Conservation (phyloP, 176 grass and related monocot species). For the Metroxylon sagu region DNA sequence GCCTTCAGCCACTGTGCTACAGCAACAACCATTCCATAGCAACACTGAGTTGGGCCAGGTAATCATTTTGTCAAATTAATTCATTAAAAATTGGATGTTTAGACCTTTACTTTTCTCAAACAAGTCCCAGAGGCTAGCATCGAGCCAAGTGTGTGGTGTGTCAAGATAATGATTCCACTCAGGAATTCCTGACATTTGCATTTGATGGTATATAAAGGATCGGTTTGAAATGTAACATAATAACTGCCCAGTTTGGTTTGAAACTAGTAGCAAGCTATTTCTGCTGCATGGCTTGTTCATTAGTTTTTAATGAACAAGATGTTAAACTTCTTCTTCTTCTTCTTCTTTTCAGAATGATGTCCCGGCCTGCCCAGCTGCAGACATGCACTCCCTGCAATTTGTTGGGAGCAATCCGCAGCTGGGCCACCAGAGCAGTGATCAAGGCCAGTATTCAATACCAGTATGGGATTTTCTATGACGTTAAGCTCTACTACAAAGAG, state of each 20-base stretch:
- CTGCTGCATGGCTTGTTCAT: not conserved
- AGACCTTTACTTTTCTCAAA: too few species aligned
- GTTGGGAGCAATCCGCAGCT: constrained; percentile 58
- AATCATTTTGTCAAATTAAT: not conserved
- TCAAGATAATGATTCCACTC: too few species aligned
- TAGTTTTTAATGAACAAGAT: constrained; percentile 1
- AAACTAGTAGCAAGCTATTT: too few species aligned
- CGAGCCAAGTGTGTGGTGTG: too few species aligned
- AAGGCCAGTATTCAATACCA: constrained; percentile 74
- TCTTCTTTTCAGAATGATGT: constrained; percentile 1
- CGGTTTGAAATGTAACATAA: too few species aligned
- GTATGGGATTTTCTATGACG: constrained; percentile 91
- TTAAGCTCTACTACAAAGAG: not conserved
- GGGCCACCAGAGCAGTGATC: constrained; percentile 66
- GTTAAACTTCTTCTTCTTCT: too few species aligned
- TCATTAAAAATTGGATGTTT: not conserved
- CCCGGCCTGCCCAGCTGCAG: constrained; percentile 35
- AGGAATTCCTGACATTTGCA: too few species aligned
- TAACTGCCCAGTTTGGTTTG: too few species aligned
- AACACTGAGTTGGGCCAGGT: constrained; percentile 62
- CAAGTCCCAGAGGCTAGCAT: too few species aligned
- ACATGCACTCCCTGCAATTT: constrained; percentile 70
- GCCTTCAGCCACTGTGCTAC: constrained; percentile 34
- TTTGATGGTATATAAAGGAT: too few species aligned
- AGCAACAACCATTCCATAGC: constrained; percentile 56